These are phyloP conservation scores for Blastocystis sp. DNA, from an alignment of 352 stramenopile species.

Conservation along the genomic window DNA sequence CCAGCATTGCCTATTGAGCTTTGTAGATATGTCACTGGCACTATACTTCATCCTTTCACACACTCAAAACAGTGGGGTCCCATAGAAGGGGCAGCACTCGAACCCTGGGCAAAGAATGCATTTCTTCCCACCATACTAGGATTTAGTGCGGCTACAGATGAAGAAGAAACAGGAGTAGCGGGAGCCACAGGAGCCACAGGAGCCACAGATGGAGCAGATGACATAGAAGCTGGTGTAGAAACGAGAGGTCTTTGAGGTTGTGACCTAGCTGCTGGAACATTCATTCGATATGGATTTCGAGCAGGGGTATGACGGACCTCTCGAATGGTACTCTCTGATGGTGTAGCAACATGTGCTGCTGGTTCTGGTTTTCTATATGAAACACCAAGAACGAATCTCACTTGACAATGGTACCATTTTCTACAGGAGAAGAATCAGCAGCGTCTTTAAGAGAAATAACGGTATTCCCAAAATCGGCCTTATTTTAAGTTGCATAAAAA, in stretches of 20 bases:
- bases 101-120: conserved; percentile 1
- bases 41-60: not conserved
- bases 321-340: not conserved
- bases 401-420: not conserved
- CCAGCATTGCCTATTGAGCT: not conserved
- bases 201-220: not conserved
- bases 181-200: not conserved
- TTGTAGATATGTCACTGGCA: conserved; percentile 15
- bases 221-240: not conserved
- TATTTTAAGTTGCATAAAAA: not conserved
- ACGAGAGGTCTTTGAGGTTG: not conserved
- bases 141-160: no score
- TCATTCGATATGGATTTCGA: conserved; percentile 24
- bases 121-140: not conserved
- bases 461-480: conserved; percentile 45
- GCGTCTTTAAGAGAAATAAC: not conserved
- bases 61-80: not conserved
- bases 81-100: not conserved
- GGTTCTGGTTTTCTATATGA: not conserved
- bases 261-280: not conserved
- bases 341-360: not conserved
- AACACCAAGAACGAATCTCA: not conserved
- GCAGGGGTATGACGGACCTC: not conserved
- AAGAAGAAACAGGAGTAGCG: no score
- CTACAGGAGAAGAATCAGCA: not conserved